These are phyloP conservation scores for Fusarium odoratissimum DNA, from an alignment of 2,329 filamentous ascomycete genomes.

Conservation along the genomic window DNA sequence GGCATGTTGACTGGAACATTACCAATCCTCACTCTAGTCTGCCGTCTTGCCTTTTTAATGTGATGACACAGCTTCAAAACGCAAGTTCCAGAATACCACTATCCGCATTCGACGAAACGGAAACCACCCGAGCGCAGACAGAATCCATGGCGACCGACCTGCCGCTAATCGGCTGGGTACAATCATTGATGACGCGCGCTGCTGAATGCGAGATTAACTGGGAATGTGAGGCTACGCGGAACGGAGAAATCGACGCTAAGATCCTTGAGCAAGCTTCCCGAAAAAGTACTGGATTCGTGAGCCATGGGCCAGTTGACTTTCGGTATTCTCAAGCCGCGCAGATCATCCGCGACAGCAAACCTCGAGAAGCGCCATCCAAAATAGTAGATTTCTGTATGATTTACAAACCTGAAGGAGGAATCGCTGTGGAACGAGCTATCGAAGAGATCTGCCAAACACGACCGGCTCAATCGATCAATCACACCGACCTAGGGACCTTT, in stretches of 20 bases:
- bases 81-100: slow-evolving; percentile 7
- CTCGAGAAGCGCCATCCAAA: slow-evolving; percentile 27
- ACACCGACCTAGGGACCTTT: slow-evolving; percentile 29
- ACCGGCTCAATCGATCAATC: slow-evolving; percentile 33
- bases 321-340: slow-evolving; percentile 1
- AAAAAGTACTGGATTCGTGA: background rate
- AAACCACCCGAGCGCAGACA: slow-evolving; percentile 10
- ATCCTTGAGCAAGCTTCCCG: slow-evolving; percentile 26
- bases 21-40: background rate
- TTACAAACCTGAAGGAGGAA: slow-evolving; percentile 1
- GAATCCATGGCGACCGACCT: background rate
- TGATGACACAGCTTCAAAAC: background rate
- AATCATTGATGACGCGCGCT: slow-evolving; percentile 11
- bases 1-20: slow-evolving; percentile 1
- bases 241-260: slow-evolving; percentile 22
- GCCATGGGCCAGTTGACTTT: slow-evolving; percentile 9
- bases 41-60: background rate
- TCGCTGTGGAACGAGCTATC: slow-evolving; percentile 13
- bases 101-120: slow-evolving; percentile 6
- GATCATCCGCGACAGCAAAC: slow-evolving; percentile 17
- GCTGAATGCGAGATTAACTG: slow-evolving; percentile 18
- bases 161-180: slow-evolving; percentile 8
- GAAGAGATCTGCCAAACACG: slow-evolving; percentile 7
- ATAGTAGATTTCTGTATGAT: slow-evolving; percentile 36
- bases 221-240: slow-evolving; percentile 29